These are phyloP conservation scores for Zygosaccharomyces gambellarensis DNA, from an alignment of 805 yeast species.

Conservation along the genomic window DNA sequence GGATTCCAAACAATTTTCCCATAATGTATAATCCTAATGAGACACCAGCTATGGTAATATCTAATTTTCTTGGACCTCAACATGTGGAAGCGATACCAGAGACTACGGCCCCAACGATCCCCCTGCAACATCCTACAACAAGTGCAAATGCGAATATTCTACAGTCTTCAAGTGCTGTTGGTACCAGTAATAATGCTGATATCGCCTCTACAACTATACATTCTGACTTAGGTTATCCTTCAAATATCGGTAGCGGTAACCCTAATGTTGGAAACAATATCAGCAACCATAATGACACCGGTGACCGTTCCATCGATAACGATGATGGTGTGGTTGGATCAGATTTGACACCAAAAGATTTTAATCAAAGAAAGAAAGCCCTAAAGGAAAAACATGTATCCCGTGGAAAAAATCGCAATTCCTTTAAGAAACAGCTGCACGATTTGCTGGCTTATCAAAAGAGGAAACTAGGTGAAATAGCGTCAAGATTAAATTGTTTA, in stretches of 20 bases:
- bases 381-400: not conserved
- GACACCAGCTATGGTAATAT: not conserved
- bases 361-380: not conserved
- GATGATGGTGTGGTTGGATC: not conserved
- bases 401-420: not conserved
- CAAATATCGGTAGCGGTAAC: not conserved
- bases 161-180: not conserved
- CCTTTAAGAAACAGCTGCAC: constrained; percentile 27
- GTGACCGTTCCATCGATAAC: not conserved
- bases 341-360: not conserved
- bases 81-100: not conserved
- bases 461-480: constrained; percentile 37
- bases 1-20: not conserved
- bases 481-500: constrained; percentile 40
- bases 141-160: not conserved
- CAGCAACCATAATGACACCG: not conserved
- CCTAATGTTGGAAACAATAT: not conserved
- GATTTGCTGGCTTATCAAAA: constrained; percentile 24
- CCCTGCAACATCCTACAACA: not conserved
- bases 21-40: not conserved
- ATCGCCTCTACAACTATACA: too few relatives aligned
- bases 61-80: not conserved
- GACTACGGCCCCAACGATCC: not conserved
- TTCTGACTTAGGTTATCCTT: not conserved
- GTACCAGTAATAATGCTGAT: not conserved